phyloP scores from a whole-genome alignment of 129 eudicot species.

The Flaveria bidentis region DNA sequence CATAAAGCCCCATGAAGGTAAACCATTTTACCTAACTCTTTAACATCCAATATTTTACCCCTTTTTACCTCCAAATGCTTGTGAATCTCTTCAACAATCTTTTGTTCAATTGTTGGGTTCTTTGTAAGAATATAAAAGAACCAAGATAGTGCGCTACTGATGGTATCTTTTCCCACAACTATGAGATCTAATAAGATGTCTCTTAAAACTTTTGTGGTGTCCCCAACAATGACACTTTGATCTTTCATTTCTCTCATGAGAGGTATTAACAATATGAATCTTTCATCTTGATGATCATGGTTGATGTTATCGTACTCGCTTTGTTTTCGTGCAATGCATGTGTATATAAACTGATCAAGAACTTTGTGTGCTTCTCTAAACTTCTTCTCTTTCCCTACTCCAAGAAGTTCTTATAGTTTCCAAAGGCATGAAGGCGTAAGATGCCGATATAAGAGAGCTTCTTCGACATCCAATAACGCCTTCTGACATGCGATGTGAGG shows the following conservation, averaged over 20 bases:
- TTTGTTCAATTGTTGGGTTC: slow-evolving; percentile 39
- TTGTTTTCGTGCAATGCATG: slow-evolving; percentile 6
- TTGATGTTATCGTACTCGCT: background rate
- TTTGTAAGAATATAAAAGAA: slow-evolving; percentile 42
- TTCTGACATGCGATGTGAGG: slow-evolving; percentile 29
- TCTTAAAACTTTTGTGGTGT: slow-evolving; percentile 30
- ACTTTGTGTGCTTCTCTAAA: background rate
- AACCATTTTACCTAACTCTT: slow-evolving; percentile 34
- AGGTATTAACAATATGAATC: slow-evolving; percentile 16
- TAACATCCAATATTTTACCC: background rate
- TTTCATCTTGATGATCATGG: background rate
- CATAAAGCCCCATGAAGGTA: slow-evolving; percentile 53
- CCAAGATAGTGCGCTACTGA: slow-evolving; percentile 51
- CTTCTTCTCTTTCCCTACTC: slow-evolving; percentile 44
- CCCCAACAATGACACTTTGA: background rate
- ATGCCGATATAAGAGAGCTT: slow-evolving; percentile 40
- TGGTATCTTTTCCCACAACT: slow-evolving; percentile 56
- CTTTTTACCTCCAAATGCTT: background rate
- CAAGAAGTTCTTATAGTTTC: slow-evolving; percentile 45
- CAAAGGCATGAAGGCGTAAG: slow-evolving; percentile 30
- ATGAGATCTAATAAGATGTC: slow-evolving; percentile 42
- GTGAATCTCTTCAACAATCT: slow-evolving; percentile 49
- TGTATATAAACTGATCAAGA: slow-evolving; percentile 32
- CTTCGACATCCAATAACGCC: slow-evolving; percentile 28
- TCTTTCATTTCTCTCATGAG: slow-evolving; percentile 20